These are phyloP conservation scores for Perkinsus marinus DNA, from an alignment of 169 alveolate genomes.

Conservation along the genomic window DNA sequence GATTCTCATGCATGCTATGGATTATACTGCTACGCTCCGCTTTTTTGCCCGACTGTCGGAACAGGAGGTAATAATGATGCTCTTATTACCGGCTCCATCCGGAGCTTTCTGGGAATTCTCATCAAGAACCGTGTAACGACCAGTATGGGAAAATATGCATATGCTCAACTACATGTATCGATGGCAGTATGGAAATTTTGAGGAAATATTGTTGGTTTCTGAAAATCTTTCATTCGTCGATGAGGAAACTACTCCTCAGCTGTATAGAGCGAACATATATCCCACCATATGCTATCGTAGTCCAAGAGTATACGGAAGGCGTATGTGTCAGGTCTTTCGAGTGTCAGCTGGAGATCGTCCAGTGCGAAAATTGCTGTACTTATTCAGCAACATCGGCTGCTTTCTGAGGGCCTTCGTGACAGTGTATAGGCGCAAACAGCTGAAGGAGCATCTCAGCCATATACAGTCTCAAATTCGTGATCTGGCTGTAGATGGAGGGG, in stretches of 20 bases:
- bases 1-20: background rate
- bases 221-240: too few relatives aligned
- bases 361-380: background rate
- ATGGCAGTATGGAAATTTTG: too few relatives aligned
- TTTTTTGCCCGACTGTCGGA: background rate
- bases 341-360: background rate
- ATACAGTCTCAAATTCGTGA: background rate
- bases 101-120: too few relatives aligned
- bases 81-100: too few relatives aligned
- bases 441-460: background rate
- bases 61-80: background rate
- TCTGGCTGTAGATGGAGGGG: background rate
- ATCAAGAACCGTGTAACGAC: too few relatives aligned
- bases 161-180: too few relatives aligned
- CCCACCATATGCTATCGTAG: background rate
- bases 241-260: too few relatives aligned
- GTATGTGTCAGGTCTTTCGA: background rate
- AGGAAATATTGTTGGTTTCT: too few relatives aligned
- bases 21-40: background rate
- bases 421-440: background rate
- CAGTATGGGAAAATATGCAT: too few relatives aligned
- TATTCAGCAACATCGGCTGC: background rate
- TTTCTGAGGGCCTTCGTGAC: background rate
- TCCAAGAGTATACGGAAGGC: background rate
- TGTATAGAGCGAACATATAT: background rate